Evolutionary conservation across 768 basidiomycete species (phyloP), one percentile per base, ranked within the genome.

Genomic region (Mycena vulgaris): DNA sequence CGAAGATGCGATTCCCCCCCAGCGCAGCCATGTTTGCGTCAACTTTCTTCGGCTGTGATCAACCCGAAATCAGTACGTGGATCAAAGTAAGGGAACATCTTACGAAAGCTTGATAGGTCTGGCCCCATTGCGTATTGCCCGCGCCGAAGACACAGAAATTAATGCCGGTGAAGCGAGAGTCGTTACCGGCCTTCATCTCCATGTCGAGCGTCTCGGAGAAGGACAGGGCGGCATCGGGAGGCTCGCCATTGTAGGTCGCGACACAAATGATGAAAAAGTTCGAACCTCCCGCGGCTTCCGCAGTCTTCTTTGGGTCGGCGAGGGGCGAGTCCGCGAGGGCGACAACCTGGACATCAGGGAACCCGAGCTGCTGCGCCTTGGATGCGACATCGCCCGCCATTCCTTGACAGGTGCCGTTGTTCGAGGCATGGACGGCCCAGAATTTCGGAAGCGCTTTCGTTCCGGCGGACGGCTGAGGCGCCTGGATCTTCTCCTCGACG

Each of bases 191-290:
- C 58, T 56, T 72, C 51, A 72, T 65, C 35, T 68, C 71, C 42
- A 4, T n/a, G 13, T 72, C 71, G n/a, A 72, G 25, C 56, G 55
- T 55, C 2, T 72, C 71, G 16, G 62, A 59, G n/a, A 72, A 72
- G 5, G 48, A 16, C 33, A 72, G 56, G 10, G 71, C 71, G 0
- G 66, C 37, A n/a, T 65, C 66, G 9, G 71, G 71, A 3, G 71
- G 71, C 52, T 72, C 71, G 56, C 71, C 71, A 25, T 72, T 72
- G 35, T 72, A 72, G 31, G 71, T 72, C 35, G 71, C 55, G n/a
- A 72, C 71, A 33, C 45, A 72, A 27, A 72, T 45, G 7, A 72
- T 4, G 42, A 72, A 72, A 23, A 72, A 66, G 40, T 72, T 72
- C 13, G 66, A 39, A 6, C 62, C 71, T 13, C 49, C 62, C 2